Evolutionary conservation across 164 flowering plant species (phyloP), one percentile per base, ranked within the genome.

Genomic region (Stephania yunnanensis): DNA sequence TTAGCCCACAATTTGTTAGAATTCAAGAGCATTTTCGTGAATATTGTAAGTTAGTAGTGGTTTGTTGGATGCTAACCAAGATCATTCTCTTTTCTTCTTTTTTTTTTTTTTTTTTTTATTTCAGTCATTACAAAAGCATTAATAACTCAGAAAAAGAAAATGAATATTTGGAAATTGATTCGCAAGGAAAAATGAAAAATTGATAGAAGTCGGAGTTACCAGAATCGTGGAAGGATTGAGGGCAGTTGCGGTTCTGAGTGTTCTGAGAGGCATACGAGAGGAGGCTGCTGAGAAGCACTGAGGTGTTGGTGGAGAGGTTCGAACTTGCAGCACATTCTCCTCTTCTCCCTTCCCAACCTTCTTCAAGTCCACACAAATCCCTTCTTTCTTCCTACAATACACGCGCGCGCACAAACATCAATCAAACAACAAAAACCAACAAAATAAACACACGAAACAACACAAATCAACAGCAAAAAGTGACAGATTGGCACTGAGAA

Each of bases 241-340:
- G 22, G 66, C 66, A 48, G 85, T 81, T 9, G 87, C 46, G 66
- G 76, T 55, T 64, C 46, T 74, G 71, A 71, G 71, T 7, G 75
- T 50, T 67, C 79, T 82, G 15, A 55, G 42, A 1, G 79, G 76
- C 6, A 72, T 82, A 8, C 77, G 86, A 45, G 77, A 71, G 29
- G 42, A 36, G 42, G 42, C 4, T 36, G 84, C 86, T 5, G 92
- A 88, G 73, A 92, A 90, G 76, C 91, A 85, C 69, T 91, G 97
- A 13, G 95, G 97, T 67, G 95, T 79, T 5, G 95, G 97, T 73
- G 97, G 97, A 70, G 76, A 31, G 10, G 74, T 87, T 61, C 93
- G 74, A 64, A 90, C 87, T 67, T 83, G 90, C 77, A 83, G 46
- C 72, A 81, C 17, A 25, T 70, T 82, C 71, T 85, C 86, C 42